These are phyloP conservation scores for Blastobotrys chiropterorum DNA, from an alignment of 805 yeast species.

Conservation along the genomic window DNA sequence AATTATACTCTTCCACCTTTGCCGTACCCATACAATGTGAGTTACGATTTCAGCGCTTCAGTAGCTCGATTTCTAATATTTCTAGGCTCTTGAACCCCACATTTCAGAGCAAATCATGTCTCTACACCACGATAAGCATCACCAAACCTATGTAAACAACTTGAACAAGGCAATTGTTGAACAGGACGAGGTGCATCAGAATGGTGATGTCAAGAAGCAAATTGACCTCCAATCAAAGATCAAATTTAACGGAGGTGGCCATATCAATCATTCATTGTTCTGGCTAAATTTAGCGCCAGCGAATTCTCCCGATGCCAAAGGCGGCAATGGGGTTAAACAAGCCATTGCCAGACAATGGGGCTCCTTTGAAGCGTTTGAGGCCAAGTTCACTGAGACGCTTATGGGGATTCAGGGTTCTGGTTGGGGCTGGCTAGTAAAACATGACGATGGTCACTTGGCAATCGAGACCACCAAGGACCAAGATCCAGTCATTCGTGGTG, in stretches of 20 bases:
- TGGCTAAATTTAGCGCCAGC: slow-evolving; percentile 84
- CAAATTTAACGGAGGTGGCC: slow-evolving; percentile 91
- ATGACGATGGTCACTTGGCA: slow-evolving; percentile 63
- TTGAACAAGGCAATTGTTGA: slow-evolving; percentile 72
- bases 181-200: slow-evolving; percentile 52
- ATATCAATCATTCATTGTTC: slow-evolving; percentile 72
- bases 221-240: slow-evolving; percentile 57
- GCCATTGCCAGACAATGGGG: slow-evolving; percentile 63
- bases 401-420: slow-evolving; percentile 92
- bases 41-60: slow-evolving; percentile 3
- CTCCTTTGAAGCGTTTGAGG: slow-evolving; percentile 57
- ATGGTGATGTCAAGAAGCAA: slow-evolving; percentile 53
- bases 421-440: slow-evolving; percentile 84
- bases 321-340: slow-evolving; percentile 46
- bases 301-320: slow-evolving; percentile 47
- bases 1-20: slow-evolving; percentile 13
- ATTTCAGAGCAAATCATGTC: slow-evolving; percentile 18
- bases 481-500: slow-evolving; percentile 68
- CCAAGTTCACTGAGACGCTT: slow-evolving; percentile 55
- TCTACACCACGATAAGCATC: slow-evolving; percentile 77
- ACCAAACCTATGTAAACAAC: slow-evolving; percentile 82
- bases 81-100: slow-evolving; percentile 19
- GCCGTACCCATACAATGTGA: slow-evolving; percentile 14
- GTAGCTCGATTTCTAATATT: not conserved
- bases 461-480: slow-evolving; percentile 77